A percentile compares a stretch with the other conserved stretches of the same genome.
phyloP scores from a whole-genome alignment of 225 moss, liverwort and hornwort genomes.

The Pseudisothecium myosuroides region DNA sequence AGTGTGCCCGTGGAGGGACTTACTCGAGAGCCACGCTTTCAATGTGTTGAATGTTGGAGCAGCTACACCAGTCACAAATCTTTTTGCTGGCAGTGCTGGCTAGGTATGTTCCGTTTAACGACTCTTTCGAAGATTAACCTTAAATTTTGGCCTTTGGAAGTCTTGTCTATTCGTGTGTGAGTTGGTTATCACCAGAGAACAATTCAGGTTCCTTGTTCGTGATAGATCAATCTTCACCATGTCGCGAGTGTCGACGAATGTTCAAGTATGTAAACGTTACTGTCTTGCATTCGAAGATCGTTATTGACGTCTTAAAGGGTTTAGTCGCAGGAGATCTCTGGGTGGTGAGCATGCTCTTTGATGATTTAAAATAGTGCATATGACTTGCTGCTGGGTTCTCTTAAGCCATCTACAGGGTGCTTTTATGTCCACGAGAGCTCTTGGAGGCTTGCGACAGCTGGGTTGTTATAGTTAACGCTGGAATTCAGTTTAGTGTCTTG shows the following conservation, averaged over 20 bases:
- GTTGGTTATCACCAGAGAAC: neutral
- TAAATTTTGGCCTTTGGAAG: neutral
- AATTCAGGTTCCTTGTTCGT: neutral
- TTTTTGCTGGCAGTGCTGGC: constrained; percentile 95
- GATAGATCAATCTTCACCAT: neutral
- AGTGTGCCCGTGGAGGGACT: constrained; percentile 22
- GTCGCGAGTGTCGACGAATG: neutral
- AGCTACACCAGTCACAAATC: constrained; percentile 31
- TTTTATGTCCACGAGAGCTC: neutral
- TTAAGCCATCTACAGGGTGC: neutral
- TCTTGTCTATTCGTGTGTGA: neutral
- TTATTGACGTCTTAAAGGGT: neutral
- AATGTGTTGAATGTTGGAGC: constrained; percentile 62
- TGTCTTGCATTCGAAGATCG: neutral
- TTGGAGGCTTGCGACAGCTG: neutral
- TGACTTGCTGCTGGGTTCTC: neutral
- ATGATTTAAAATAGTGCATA: neutral
- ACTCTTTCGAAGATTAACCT: neutral
- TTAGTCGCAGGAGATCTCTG: neutral
- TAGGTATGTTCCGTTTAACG: constrained; percentile 31
- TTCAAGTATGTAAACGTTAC: neutral
- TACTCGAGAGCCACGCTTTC: constrained; percentile 22
- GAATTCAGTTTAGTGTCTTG: neutral
- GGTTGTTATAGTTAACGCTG: neutral
- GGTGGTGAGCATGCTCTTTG: neutral